Evolutionary conservation across 805 yeast species (phyloP), one percentile per base, ranked within the genome.

Genomic region (Metschnikowia sp.): DNA sequence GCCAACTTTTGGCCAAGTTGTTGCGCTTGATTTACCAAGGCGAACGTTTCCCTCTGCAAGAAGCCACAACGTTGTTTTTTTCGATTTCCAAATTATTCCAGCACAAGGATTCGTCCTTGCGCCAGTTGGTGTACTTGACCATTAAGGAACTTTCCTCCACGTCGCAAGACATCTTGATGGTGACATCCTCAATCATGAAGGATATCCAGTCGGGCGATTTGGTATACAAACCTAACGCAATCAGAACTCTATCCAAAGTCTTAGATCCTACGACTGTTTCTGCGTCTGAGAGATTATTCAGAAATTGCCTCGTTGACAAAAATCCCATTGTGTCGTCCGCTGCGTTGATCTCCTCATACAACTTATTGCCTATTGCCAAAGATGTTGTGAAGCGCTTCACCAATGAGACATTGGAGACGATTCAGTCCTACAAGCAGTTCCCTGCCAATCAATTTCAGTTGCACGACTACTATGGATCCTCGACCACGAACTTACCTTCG

Each of bases 131-230:
- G 13, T 94, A 92, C 63, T 75, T 94, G 65, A 92, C 97, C 12
- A 90, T 92, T 68, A 94, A 94, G 72, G 97, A 92, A 67, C 78
- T 94, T 53, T 81, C 92, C 42, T 70, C 84, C 15, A 79, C 86
- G 53, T 88, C 97, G 18, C 88, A 88, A 57, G 97, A 94, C 68
- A 89, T 90, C 48, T 79, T 94, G 67, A 94, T 94, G 98, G 97
- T 92, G 28, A 94, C 99, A 28, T 88, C 97, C 2, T 90, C 96
- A 28, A 91, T 94, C 63, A 94, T 94, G 97, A 91, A 91, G 70
- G 99, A 94, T 70, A 88, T 94, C 45, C 97, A 95, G 70, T 84
- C 83, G 55, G 92, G 92, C 48, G 95, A 88, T 50, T 74, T 81
- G 54, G 74, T 89, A 52, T 90, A 86, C 69, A 89, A 90, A 63